Percentiles rank a stretch among this genome's conserved stretches.
Conservation (phyloP, 192 early-diverging fungal genomes). For the Backusella westeae region DNA sequence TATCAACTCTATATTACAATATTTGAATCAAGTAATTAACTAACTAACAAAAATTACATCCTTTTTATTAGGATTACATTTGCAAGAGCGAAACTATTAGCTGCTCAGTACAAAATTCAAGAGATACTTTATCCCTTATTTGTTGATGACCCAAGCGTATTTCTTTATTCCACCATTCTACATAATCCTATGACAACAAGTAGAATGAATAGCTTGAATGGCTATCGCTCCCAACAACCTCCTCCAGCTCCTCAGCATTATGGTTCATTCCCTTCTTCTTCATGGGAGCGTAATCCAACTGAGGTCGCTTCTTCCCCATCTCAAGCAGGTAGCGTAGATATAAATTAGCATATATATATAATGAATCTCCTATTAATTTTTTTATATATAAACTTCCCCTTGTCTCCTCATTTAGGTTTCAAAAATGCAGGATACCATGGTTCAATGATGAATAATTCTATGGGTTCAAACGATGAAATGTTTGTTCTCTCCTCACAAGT, state of each 20-base stretch:
- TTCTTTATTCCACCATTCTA: constrained; percentile 44
- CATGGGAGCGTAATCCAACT: neutral
- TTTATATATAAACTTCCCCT: neutral
- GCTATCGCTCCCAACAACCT: neutral
- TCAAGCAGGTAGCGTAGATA: neutral
- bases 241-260: neutral
- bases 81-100: constrained; percentile 59
- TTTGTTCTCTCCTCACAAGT: constrained; percentile 16
- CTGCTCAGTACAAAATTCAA: constrained; percentile 71
- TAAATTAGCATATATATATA: neutral
- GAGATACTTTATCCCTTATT: constrained; percentile 76
- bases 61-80: constrained; percentile 57
- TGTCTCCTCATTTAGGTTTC: constrained; percentile 13
- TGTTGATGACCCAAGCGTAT: constrained; percentile 66
- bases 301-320: neutral
- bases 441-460: constrained; percentile 14
- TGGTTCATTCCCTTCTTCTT: neutral
- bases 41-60: neutral
- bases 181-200: constrained; percentile 6
- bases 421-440: constrained; percentile 13
- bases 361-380: neutral
- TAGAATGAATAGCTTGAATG: constrained; percentile 14
- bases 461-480: constrained; percentile 13
- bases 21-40: neutral
- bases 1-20: neutral